phyloP scores from a whole-genome alignment of 2,329 filamentous ascomycete genomes.

The Dactylonectria estremocensis region DNA sequence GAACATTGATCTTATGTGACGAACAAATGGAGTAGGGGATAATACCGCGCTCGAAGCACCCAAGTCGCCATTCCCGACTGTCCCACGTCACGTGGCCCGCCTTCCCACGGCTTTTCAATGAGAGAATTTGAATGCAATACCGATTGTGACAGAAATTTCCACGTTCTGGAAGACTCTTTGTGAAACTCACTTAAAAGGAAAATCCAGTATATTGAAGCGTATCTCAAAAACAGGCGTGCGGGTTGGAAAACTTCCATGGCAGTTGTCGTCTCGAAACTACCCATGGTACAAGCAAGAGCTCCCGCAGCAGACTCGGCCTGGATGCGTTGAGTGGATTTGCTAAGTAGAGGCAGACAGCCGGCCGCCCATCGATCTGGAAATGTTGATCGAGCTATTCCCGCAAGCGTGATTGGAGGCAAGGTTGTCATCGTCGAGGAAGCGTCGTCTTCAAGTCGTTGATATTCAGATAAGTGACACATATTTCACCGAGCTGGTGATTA shows the following conservation, averaged over 20 bases:
- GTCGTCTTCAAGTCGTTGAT: slow-evolving; percentile 57
- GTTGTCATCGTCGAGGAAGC: slow-evolving; percentile 26
- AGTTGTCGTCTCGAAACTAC: background rate
- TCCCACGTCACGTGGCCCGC: too few relatives aligned
- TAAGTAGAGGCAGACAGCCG: background rate
- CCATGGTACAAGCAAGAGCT: background rate
- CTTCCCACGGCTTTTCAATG: background rate
- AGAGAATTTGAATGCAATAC: background rate
- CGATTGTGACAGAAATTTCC: background rate
- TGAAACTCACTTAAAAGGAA: slow-evolving; percentile 20
- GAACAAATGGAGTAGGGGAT: background rate
- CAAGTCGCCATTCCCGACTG: background rate
- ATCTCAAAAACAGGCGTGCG: slow-evolving; percentile 27
- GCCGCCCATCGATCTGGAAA: background rate
- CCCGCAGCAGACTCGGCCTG: background rate
- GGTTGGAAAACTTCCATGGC: background rate
- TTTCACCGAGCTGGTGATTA: slow-evolving; percentile 52
- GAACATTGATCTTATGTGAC: background rate
- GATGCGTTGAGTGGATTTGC: background rate
- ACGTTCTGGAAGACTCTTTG: slow-evolving; percentile 1
- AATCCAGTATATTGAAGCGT: slow-evolving; percentile 29
- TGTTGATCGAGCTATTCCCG: background rate
- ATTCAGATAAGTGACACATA: slow-evolving; percentile 58
- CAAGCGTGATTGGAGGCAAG: background rate
- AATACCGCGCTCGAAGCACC: background rate